Conservation (phyloP, 2,329 filamentous ascomycete genomes). For the Coniochaeta prunicola region DNA sequence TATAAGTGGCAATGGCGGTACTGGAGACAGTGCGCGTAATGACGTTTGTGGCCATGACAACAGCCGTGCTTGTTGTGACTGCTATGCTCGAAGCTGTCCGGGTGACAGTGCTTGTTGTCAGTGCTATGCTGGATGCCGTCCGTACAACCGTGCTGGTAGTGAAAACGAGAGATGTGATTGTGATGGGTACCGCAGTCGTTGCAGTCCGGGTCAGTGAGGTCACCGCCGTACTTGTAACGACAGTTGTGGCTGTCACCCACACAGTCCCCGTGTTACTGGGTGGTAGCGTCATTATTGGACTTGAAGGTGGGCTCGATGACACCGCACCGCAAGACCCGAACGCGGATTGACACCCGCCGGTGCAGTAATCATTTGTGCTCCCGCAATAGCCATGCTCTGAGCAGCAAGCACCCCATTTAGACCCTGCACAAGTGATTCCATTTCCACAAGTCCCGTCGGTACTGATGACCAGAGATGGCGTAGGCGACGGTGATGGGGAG, state of each 20-base stretch:
- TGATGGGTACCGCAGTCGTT: background rate
- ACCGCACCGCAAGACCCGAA: background rate
- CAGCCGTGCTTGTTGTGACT: constrained; percentile 5
- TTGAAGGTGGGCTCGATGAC: background rate
- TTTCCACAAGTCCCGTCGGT: background rate
- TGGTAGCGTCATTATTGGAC: background rate
- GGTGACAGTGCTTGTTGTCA: background rate
- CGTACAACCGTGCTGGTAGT: background rate
- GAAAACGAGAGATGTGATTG: background rate
- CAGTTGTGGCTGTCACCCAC: background rate
- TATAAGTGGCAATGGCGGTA: background rate
- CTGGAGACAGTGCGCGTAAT: constrained; percentile 6
- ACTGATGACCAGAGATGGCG: background rate
- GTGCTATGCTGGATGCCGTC: background rate
- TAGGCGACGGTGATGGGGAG: background rate
- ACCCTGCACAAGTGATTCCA: background rate
- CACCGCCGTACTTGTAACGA: background rate
- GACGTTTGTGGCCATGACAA: constrained; percentile 5
- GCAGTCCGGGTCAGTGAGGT: background rate
- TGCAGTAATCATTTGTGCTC: background rate
- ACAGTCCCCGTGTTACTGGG: background rate
- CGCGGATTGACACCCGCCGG: background rate
- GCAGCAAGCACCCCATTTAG: background rate
- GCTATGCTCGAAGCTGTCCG: constrained; percentile 2
- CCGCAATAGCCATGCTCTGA: constrained; percentile 3